phyloP scores from a whole-genome alignment of 1,284 basidiomycete species.

The Tilletia caries region DNA sequence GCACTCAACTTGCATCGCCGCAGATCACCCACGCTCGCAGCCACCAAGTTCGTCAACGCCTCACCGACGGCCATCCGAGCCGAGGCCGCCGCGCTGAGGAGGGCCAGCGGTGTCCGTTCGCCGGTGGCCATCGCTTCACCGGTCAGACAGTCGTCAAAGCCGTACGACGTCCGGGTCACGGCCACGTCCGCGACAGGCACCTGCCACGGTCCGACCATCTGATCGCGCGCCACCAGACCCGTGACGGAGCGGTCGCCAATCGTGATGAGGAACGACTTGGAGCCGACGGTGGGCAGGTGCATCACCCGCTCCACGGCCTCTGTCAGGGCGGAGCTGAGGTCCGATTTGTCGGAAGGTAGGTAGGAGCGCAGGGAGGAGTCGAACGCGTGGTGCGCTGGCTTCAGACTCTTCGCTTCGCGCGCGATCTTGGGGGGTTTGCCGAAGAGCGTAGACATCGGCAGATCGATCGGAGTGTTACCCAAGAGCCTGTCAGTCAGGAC shows the following conservation, averaged over 20 bases:
- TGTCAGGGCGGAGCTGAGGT: slow-evolving; percentile 55
- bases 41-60: slow-evolving; percentile 84
- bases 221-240: slow-evolving; percentile 89
- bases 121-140: slow-evolving; percentile 95
- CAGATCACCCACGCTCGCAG: slow-evolving; percentile 72
- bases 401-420: slow-evolving; percentile 66
- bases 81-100: slow-evolving; percentile 80
- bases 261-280: slow-evolving; percentile 96
- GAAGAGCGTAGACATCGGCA: slow-evolving; percentile 93
- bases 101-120: slow-evolving; percentile 87
- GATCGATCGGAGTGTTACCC: slow-evolving; percentile 73
- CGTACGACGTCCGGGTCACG: slow-evolving; percentile 89
- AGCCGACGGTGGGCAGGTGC: slow-evolving; percentile 84
- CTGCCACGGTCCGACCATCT: slow-evolving; percentile 99
- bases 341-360: slow-evolving; percentile 55
- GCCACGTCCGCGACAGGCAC: slow-evolving; percentile 96
- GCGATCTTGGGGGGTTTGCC: slow-evolving; percentile 94
- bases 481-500: slow-evolving; percentile 85
- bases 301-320: slow-evolving; percentile 76
- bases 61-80: slow-evolving; percentile 95
- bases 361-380: slow-evolving; percentile 70
- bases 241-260: slow-evolving; percentile 94
- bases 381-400: slow-evolving; percentile 63
- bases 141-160: slow-evolving; percentile 72
- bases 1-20: slow-evolving; percentile 84